These are phyloP conservation scores for Aspergillus sp. DNA, from an alignment of 2,329 filamentous ascomycete genomes.

Conservation along the genomic window DNA sequence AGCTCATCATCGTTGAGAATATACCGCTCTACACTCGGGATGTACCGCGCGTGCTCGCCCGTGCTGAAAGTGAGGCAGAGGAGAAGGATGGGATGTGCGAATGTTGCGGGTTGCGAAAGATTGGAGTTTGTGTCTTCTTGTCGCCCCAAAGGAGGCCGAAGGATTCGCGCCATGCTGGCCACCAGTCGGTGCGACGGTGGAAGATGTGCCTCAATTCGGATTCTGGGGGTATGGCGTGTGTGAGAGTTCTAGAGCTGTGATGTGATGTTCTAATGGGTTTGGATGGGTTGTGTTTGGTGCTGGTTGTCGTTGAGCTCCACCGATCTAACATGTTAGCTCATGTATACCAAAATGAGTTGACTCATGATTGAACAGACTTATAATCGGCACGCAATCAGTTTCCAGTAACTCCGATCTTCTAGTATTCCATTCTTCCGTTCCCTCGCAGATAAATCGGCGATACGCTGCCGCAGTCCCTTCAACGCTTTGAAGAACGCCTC, in stretches of 20 bases:
- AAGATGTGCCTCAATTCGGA: not conserved
- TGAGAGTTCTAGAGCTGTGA: not conserved
- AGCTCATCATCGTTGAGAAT: not conserved
- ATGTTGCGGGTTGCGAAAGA: not conserved
- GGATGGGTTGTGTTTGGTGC: not conserved
- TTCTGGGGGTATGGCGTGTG: not conserved
- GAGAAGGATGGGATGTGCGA: not conserved
- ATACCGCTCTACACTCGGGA: not conserved
- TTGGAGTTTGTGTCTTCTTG: not conserved
- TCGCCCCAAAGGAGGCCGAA: not conserved
- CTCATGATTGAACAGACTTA: not conserved
- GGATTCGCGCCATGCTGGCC: not conserved
- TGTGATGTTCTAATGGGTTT: not conserved
- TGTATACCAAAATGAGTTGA: not conserved
- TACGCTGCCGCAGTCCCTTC: not conserved
- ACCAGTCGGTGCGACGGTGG: not conserved
- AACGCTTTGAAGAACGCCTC: not conserved
- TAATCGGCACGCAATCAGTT: not conserved
- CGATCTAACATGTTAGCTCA: not conserved
- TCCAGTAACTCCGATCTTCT: not conserved
- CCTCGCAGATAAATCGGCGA: not conserved
- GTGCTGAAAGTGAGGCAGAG: not conserved
- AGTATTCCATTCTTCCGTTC: not conserved
- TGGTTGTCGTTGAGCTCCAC: not conserved
- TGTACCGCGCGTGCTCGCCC: not conserved